Percentiles rank a stretch among this genome's conserved stretches.
These are phyloP conservation scores for Cajanus cajan DNA, from an alignment of 306 rosid genomes.

Conservation along the genomic window DNA sequence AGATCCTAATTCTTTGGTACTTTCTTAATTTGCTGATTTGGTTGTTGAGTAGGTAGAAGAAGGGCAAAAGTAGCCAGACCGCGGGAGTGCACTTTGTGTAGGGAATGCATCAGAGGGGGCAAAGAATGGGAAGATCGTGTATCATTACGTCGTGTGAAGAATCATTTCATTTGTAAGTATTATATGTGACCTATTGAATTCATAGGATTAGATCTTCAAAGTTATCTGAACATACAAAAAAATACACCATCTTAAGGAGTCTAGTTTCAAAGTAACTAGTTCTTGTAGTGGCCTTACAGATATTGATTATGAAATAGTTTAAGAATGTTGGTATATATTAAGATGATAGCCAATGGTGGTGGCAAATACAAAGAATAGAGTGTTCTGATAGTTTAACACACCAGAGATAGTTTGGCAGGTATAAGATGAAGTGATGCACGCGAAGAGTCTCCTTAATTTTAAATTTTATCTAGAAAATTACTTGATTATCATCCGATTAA, in stretches of 20 bases:
- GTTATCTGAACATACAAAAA: not conserved
- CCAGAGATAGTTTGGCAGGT: not conserved
- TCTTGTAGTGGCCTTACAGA: not conserved
- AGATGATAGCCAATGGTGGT: not conserved
- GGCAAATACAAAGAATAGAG: not conserved
- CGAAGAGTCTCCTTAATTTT: not conserved
- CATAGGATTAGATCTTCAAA: not conserved
- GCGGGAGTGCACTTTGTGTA: conserved; percentile 82
- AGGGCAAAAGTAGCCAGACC: conserved; percentile 71
- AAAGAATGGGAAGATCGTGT: conserved; percentile 81
- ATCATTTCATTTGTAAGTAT: conserved; percentile 94
- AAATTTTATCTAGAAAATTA: not conserved
- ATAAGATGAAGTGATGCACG: not conserved
- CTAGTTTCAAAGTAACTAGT: not conserved
- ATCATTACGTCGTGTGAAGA: conserved; percentile 74
- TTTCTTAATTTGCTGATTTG: conserved; percentile 27
- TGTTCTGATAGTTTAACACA: not conserved
- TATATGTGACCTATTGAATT: conserved; percentile 10
- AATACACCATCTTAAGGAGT: not conserved
- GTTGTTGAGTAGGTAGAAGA: conserved; percentile 55
- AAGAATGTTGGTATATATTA: conserved; percentile 3
- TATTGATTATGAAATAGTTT: not conserved
- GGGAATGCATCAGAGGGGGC: conserved; percentile 97
- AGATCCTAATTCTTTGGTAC: conserved; percentile 9
- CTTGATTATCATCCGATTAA: not conserved